phyloP scores from a whole-genome alignment of 495 filamentous ascomycete genomes.

The Penicillium egyptiacum region DNA sequence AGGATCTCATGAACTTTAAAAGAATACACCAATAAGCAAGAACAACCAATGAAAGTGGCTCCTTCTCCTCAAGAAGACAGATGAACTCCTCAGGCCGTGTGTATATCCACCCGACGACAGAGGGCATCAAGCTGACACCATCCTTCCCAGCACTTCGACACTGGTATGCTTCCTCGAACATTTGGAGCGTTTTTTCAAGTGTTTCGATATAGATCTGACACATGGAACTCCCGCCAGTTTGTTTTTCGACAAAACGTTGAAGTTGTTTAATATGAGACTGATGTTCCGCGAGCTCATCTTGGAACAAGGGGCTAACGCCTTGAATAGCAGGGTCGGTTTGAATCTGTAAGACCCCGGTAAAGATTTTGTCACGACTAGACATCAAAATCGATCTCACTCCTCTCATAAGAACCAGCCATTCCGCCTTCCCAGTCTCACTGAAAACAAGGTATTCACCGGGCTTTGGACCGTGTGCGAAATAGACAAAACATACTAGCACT shows the following conservation, averaged over 20 bases:
- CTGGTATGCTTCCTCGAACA: constrained; percentile 27
- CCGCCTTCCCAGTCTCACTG: constrained; percentile 35
- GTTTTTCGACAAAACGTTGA: constrained; percentile 16
- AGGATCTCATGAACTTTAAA: constrained; percentile 33
- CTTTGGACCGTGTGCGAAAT: constrained; percentile 45
- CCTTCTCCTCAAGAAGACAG: constrained; percentile 29
- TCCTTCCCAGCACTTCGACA: constrained; percentile 13
- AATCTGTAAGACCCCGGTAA: constrained; percentile 31
- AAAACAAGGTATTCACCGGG: constrained; percentile 47
- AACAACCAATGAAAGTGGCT: constrained; percentile 39
- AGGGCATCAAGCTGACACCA: constrained; percentile 25
- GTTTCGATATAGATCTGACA: constrained; percentile 13
- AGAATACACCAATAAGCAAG: constrained; percentile 45
- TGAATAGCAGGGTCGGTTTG: constrained; percentile 1
- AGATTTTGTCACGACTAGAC: constrained; percentile 25
- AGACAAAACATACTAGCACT: constrained; percentile 46
- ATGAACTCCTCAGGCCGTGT: constrained; percentile 36
- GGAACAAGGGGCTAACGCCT: constrained; percentile 13
- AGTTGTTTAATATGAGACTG: constrained; percentile 17
- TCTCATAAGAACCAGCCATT: constrained; percentile 47
- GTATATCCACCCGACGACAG: constrained; percentile 40
- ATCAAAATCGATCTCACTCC: constrained; percentile 42
- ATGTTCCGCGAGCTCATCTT: constrained; percentile 24
- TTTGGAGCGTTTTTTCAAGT: constrained; percentile 19
- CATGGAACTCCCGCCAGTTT: not conserved